Evolutionary conservation across 768 basidiomycete species (phyloP), one percentile per base, ranked within the genome.

Genomic region (Neoboletus brunneissimus): DNA sequence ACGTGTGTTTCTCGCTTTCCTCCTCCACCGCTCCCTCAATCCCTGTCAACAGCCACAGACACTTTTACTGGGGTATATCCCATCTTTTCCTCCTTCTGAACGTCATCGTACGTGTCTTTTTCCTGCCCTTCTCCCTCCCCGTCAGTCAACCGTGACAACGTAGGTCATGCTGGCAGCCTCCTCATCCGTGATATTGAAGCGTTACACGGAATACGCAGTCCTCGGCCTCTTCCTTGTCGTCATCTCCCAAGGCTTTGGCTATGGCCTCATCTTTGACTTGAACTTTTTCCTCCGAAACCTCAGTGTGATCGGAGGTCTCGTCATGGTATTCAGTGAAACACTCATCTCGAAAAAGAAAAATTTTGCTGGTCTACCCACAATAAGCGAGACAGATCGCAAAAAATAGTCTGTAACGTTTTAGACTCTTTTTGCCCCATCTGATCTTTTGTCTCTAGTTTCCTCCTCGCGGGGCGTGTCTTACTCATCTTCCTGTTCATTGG

Each of bases 211-310:
- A 77, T 87, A 84, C 69, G 88, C 95, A 15, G 91, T 96, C 61
- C 85, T 86, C 45, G 94, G 94, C 63, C 88, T 99, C 45, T 81
- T 98, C 52, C 80, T 78, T 48, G 97, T 98, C 48, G 95, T 99
- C 54, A 75, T 98, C 64, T 85, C 94, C 44, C 97, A 99, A 75
- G 96, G 96, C 44, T 90, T 99, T 64, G 97, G 97, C 64, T 99
- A 99, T 68, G 97, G 97, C 34, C 90, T 99, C 72, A 96, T 99
- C 68, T 99, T 99, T 74, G 97, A 98, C 81, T 82, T 98, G 72
- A 98, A 91, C 77, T 99, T 99, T 83, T 99, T 99, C 93, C 88
- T 98, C 44, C 94, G 97, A 72, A 99, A 98, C 76, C 81, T 99
- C 54, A 91, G 88, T 59, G 97, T 99, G 69, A 94, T 98, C 59